These are phyloP conservation scores for Pyrenophora teres DNA, from an alignment of 2,329 filamentous ascomycete species.

Conservation along the genomic window DNA sequence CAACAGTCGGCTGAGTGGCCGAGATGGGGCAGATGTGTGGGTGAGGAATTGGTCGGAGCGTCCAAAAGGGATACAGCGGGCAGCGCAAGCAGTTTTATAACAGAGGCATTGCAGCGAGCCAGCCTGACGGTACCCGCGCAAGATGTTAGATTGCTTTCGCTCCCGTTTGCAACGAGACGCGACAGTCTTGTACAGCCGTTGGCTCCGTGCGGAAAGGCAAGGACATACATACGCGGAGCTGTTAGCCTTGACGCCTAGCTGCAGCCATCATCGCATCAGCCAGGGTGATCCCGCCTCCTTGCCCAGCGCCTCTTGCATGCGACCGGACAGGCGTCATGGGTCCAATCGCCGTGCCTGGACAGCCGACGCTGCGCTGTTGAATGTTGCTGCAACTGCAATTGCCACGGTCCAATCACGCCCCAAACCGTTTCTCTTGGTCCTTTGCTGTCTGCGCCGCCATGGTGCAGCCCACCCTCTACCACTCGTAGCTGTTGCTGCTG, in stretches of 20 bases:
- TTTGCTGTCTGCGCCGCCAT: slow-evolving; percentile 5
- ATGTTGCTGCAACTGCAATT: too few species aligned
- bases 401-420: slow-evolving; percentile 18
- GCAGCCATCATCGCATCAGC: slow-evolving; percentile 31
- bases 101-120: slow-evolving; percentile 41
- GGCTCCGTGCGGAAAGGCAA: slow-evolving; percentile 46
- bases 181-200: slow-evolving; percentile 48
- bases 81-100: slow-evolving; percentile 47
- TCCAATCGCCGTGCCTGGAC: slow-evolving; percentile 36
- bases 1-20: too few species aligned
- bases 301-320: slow-evolving; percentile 21
- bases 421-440: slow-evolving; percentile 13
- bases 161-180: slow-evolving; percentile 50
- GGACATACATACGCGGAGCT: slow-evolving; percentile 41
- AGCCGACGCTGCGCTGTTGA: slow-evolving; percentile 7
- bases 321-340: slow-evolving; percentile 21
- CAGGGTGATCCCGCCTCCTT: slow-evolving; percentile 33
- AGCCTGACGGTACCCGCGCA: slow-evolving; percentile 43
- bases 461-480: background rate
- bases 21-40: slow-evolving; percentile 2
- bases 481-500: background rate
- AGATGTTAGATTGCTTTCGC: slow-evolving; percentile 49
- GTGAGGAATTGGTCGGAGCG: slow-evolving; percentile 36
- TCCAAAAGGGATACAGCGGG: slow-evolving; percentile 39
- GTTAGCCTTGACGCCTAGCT: slow-evolving; percentile 35